phyloP scores from a whole-genome alignment of 305 asterid genomes.

The Fraxinus velutina region DNA sequence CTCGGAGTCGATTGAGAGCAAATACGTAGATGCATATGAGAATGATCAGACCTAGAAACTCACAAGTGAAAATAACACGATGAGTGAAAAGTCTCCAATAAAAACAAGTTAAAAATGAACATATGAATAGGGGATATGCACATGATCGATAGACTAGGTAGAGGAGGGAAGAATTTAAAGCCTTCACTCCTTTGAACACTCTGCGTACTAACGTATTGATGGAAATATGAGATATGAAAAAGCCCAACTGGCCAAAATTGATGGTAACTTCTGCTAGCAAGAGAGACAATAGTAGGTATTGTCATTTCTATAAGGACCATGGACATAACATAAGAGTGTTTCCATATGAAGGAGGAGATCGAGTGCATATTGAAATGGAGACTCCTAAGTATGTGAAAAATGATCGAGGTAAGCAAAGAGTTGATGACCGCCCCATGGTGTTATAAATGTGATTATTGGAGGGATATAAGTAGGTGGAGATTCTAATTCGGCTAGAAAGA shows the following conservation, averaged over 20 bases:
- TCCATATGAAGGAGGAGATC: not conserved
- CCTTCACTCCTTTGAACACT: not conserved
- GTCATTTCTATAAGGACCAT: not conserved
- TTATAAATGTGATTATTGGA: not conserved
- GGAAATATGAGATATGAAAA: not conserved
- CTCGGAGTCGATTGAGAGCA: not conserved
- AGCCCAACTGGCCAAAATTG: not conserved
- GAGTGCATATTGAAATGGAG: not conserved
- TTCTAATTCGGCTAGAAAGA: not conserved
- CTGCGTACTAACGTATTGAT: not conserved
- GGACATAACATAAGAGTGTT: not conserved
- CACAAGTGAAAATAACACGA: not conserved
- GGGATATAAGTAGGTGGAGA: not conserved
- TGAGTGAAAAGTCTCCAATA: not conserved
- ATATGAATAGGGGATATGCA: not conserved
- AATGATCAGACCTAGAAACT: not conserved
- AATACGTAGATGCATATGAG: not conserved
- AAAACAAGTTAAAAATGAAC: not conserved
- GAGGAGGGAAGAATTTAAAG: not conserved
- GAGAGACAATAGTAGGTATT: not conserved
- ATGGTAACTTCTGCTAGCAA: not conserved
- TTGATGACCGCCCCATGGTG: not conserved
- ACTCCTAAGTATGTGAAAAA: not conserved
- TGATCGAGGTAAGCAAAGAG: not conserved
- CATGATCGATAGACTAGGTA: not conserved